Base-by-base conservation (phyloP, 768 basidiomycete species). In the Trametes villosa region DNA sequence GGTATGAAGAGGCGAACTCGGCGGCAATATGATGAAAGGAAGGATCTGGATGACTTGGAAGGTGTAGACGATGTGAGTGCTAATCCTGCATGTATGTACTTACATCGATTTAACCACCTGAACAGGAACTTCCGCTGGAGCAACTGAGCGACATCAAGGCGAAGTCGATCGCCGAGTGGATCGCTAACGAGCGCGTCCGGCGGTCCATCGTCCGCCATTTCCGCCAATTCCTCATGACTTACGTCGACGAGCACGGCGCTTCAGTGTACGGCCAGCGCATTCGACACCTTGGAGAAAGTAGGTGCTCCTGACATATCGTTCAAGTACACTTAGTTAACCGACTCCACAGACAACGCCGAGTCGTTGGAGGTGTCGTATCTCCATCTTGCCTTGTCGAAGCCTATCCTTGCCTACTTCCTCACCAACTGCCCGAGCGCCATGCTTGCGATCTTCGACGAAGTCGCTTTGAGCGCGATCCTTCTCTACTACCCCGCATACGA, bases 61-160 rank as follows among this genome's bases (percentile, higher is more conserved):
- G 95, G 91, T 30, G 74, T 88, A 18, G 94, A 94, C 56, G 93
- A 95, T 68, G 94, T 92, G 60, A 60, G 89, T n/a, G 48, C 29
- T 74, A 51, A 74, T 33, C 29, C 44, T 47, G 17, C 12, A 4
- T 12, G 3, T n/a, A n/a, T n/a, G 27, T 54, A 15, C 13, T 24
- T 12, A 15, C 2, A 30, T 26, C 15, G 11, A 34, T 44, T 9
- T 17, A n/a, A 33, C 5, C 2, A 3, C 1, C 47, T 15, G 34
- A 59, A 15, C 70, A 97, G 93, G 95, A 98, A 75, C 82, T 99
- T 54, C 95, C 97, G 0, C 74, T 97, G 42, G 96, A 98, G 71
- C 94, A 99, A 77, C 81, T 99, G 11, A 92, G 93, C 61, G 97
- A 99, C 71, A 95, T 99, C 79, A 98, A 98, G 72, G 94, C 96